Percentiles rank a stretch among this genome's conserved stretches.
Conservation (phyloP, 2,329 filamentous ascomycete species). For the Fusarium pseudonygamai region DNA sequence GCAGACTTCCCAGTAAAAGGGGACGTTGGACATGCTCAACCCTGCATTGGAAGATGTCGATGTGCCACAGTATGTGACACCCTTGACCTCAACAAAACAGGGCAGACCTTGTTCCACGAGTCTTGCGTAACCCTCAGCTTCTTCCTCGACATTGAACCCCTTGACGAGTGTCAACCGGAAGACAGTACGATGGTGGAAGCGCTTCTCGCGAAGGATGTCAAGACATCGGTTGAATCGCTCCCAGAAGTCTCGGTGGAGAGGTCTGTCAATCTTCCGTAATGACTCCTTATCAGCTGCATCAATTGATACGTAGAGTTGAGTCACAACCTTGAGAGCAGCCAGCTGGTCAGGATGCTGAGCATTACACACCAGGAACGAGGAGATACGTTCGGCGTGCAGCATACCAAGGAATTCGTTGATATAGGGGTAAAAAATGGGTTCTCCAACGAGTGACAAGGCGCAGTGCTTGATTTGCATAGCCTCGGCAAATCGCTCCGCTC, state of each 20-base stretch:
- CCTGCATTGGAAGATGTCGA: slow-evolving; percentile 84
- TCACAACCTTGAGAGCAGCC: slow-evolving; percentile 82
- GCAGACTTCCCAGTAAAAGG: slow-evolving; percentile 91
- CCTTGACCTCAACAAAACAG: slow-evolving; percentile 95
- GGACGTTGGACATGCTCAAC: slow-evolving; percentile 96
- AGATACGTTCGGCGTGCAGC: slow-evolving; percentile 87
- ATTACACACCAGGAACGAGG: slow-evolving; percentile 95
- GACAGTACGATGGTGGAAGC: slow-evolving; percentile 88
- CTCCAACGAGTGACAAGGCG: slow-evolving; percentile 89
- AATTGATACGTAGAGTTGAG: slow-evolving; percentile 95
- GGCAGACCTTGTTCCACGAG: slow-evolving; percentile 87
- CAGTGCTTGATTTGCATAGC: slow-evolving; percentile 95
- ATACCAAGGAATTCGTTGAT: slow-evolving; percentile 92
- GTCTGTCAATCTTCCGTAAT: slow-evolving; percentile 87
- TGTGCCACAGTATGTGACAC: slow-evolving; percentile 96
- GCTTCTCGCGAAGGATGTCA: slow-evolving; percentile 85
- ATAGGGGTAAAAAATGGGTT: slow-evolving; percentile 98
- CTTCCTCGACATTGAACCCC: slow-evolving; percentile 96
- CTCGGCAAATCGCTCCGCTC: slow-evolving; percentile 90
- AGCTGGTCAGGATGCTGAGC: slow-evolving; percentile 95
- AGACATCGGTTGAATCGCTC: slow-evolving; percentile 92
- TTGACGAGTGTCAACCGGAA: slow-evolving; percentile 96
- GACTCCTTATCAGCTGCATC: slow-evolving; percentile 92
- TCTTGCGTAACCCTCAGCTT: slow-evolving; percentile 88
- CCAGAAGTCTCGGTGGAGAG: slow-evolving; percentile 96